Percentiles rank a stretch among this genome's conserved stretches.
phyloP scores from a whole-genome alignment of 1,139 yeast species.

The Geotrichum restrictum region DNA sequence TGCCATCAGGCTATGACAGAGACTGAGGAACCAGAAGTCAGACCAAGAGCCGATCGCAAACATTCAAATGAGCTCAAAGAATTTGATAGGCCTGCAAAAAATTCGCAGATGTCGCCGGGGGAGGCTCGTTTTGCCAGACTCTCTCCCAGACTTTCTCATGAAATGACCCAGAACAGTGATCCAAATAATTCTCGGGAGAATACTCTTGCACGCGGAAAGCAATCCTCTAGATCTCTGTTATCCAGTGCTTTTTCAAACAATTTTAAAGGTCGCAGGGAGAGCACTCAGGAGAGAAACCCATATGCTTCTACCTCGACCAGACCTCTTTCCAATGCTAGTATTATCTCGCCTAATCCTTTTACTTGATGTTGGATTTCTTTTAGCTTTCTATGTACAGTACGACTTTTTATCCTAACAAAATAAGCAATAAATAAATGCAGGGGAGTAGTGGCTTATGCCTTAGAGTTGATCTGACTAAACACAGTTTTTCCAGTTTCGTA shows the following conservation, averaged over 20 bases:
- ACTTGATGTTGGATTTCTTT: background rate
- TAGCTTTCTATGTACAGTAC: background rate
- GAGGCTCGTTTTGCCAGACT: conserved; percentile 12
- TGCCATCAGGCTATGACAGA: background rate
- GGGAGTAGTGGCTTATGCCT: background rate
- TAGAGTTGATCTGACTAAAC: conserved; percentile 33
- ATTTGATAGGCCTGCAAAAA: background rate
- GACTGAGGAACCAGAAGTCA: background rate
- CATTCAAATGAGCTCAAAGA: background rate
- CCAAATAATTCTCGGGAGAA: background rate
- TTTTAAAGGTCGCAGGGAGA: no score
- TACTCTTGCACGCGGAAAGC: background rate
- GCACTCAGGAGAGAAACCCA: background rate
- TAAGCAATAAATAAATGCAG: conserved; percentile 14
- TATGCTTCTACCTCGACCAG: background rate
- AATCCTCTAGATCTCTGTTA: conserved; percentile 2
- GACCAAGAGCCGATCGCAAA: background rate
- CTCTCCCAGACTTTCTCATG: conserved; percentile 10
- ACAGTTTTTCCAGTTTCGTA: conserved; percentile 83
- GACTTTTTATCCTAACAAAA: conserved; percentile 4
- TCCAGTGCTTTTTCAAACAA: background rate
- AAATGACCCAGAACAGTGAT: background rate
- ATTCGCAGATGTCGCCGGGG: conserved; percentile 8
- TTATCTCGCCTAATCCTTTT: conserved; percentile 16
- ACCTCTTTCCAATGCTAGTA: conserved; percentile 10